A percentile compares a stretch with the other conserved stretches of the same genome.
Evolutionary conservation across 1,284 basidiomycete genomes (phyloP).

Genomic region (Ustilago curta): DNA sequence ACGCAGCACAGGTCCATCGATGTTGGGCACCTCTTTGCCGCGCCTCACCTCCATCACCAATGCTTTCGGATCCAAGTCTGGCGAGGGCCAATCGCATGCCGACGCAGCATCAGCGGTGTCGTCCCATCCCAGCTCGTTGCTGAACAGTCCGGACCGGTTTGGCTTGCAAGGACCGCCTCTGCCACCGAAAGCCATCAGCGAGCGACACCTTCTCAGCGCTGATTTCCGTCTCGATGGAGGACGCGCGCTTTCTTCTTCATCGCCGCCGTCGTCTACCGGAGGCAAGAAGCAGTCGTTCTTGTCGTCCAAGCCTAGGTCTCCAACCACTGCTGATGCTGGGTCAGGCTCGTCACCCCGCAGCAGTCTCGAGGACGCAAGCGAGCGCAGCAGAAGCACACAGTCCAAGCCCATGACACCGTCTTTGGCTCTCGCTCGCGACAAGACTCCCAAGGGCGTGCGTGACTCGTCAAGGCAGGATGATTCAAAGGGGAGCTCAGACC

Average conservation of each 20-base stretch:
- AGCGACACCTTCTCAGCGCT: constrained; percentile 61
- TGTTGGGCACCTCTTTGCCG: constrained; percentile 32
- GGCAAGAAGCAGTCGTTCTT: background rate
- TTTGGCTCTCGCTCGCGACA: constrained; percentile 36
- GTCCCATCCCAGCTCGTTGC: constrained; percentile 33
- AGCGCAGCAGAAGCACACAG: constrained; percentile 24
- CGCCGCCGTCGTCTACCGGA: background rate
- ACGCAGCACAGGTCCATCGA: constrained; percentile 28
- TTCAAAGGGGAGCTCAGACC: constrained; percentile 1
- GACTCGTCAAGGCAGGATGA: constrained; percentile 9
- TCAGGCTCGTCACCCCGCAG: constrained; percentile 18
- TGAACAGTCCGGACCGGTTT: constrained; percentile 63
- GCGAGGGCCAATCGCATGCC: constrained; percentile 9
- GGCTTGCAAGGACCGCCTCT: constrained; percentile 61
- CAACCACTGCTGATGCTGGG: background rate
- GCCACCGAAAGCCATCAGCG: constrained; percentile 60
- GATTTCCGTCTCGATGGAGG: constrained; percentile 61
- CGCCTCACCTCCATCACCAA: constrained; percentile 41
- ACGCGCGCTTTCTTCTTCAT: constrained; percentile 2
- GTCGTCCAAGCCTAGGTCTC: background rate
- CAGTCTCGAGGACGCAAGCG: constrained; percentile 10
- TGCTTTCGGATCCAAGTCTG: constrained; percentile 22
- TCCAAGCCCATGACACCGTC: constrained; percentile 41
- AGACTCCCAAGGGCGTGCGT: constrained; percentile 32
- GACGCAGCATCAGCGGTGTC: constrained; percentile 25